phyloP scores from a whole-genome alignment of 768 basidiomycete species.

The Tricholoma saponaceum region DNA sequence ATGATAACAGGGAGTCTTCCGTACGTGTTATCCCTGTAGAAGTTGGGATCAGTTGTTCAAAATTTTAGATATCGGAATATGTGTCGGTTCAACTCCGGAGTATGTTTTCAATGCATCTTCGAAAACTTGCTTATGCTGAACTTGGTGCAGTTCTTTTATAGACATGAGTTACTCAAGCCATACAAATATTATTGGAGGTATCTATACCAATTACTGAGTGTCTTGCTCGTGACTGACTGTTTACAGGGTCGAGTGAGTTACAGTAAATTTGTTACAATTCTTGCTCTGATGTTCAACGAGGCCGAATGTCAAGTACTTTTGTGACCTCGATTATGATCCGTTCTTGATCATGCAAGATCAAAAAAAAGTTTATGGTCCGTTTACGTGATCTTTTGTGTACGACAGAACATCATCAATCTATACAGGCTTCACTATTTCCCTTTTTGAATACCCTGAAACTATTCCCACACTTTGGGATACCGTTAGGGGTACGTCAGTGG shows the following conservation, averaged over 20 bases:
- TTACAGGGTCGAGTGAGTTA: constrained; percentile 42
- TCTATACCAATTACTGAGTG: constrained; percentile 3
- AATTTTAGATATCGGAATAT: constrained; percentile 78
- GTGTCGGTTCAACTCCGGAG: constrained; percentile 95
- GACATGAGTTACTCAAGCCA: constrained; percentile 72
- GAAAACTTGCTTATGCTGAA: not conserved
- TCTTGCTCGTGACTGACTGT: not conserved
- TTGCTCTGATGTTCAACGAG: constrained; percentile 29
- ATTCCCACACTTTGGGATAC: constrained; percentile 84
- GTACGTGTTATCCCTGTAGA: constrained; percentile 36
- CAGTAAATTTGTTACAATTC: not conserved
- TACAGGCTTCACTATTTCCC: constrained; percentile 74
- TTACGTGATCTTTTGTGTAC: not conserved
- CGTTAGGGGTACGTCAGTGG: constrained; percentile 50
- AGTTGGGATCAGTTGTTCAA: not conserved
- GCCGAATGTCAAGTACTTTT: constrained; percentile 85
- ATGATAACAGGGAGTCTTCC: constrained; percentile 63
- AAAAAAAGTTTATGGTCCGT: constrained; percentile 77
- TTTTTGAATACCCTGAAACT: constrained; percentile 81
- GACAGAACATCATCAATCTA: not conserved
- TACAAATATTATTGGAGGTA: constrained; percentile 87
- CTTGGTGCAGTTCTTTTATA: constrained; percentile 71
- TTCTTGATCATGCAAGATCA: constrained; percentile 86
- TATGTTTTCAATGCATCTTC: constrained; percentile 32
- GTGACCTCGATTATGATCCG: constrained; percentile 83